Percentiles rank a stretch among this genome's conserved stretches.
Conservation (phyloP, 2,329 filamentous ascomycete genomes). For the Cryphonectria radicalis region DNA sequence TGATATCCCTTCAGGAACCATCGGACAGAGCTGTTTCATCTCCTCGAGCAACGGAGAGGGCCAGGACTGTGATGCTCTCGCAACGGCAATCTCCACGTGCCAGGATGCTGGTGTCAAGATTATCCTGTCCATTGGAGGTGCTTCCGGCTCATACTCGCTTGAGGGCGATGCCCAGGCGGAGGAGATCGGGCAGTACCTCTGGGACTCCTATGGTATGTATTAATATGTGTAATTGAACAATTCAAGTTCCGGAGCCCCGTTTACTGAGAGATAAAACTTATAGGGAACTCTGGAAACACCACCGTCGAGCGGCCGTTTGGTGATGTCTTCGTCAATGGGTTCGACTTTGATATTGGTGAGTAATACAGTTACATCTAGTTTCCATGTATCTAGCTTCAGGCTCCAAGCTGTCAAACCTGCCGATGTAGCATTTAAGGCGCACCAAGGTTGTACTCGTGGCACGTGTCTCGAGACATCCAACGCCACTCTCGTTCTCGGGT, state of each 20-base stretch:
- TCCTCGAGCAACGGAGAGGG: slow-evolving; percentile 38
- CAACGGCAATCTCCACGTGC: slow-evolving; percentile 48
- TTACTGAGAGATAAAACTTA: not conserved
- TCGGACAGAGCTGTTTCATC: slow-evolving; percentile 46
- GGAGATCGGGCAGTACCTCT: slow-evolving; percentile 48
- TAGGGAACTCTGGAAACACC: slow-evolving; percentile 38
- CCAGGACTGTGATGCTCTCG: slow-evolving; percentile 44
- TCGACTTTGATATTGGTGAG: slow-evolving; percentile 46
- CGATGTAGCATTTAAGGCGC: not conserved
- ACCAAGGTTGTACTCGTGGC: not conserved
- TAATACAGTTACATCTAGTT: too few relatives aligned
- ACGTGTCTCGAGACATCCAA: not conserved
- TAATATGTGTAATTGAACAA: not conserved
- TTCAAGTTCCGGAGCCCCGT: not conserved
- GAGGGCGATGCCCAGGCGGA: slow-evolving; percentile 43
- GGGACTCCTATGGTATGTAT: slow-evolving; percentile 46
- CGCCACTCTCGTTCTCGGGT: not conserved
- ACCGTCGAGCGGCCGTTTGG: slow-evolving; percentile 44
- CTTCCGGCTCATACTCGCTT: slow-evolving; percentile 41
- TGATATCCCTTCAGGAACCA: slow-evolving; percentile 44
- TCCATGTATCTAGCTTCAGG: too few relatives aligned
- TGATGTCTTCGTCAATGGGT: slow-evolving; percentile 49
- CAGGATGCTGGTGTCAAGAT: slow-evolving; percentile 49
- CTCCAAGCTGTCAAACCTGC: not conserved
- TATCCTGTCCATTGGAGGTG: slow-evolving; percentile 51